These are phyloP conservation scores for Peronosclerospora sorghi DNA, from an alignment of 352 stramenopile species.

Conservation along the genomic window DNA sequence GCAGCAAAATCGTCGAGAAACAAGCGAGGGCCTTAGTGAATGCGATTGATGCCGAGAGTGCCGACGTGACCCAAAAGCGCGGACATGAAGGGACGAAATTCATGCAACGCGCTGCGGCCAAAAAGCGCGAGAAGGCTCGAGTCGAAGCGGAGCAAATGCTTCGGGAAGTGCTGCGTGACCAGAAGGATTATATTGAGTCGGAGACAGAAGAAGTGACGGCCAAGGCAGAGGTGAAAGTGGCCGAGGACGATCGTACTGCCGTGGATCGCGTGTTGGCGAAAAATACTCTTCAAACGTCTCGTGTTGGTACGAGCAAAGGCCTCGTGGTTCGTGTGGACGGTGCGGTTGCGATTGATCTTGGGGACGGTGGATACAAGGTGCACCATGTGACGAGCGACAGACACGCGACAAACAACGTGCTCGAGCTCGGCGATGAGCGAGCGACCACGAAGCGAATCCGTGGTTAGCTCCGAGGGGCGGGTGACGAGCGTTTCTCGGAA, in stretches of 20 bases:
- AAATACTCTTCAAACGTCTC: conserved; percentile 44
- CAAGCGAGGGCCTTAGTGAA: conserved; percentile 63
- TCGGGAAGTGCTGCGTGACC: conserved; percentile 89
- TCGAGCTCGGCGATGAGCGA: conserved; percentile 26
- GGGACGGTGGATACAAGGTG: conserved; percentile 21
- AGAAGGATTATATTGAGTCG: conserved; percentile 65
- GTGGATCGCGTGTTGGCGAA: conserved; percentile 43
- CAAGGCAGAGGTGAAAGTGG: conserved; percentile 37
- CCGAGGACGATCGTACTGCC: conserved; percentile 35
- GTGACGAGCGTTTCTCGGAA: conserved; percentile 62
- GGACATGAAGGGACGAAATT: conserved; percentile 95
- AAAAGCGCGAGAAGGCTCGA: conserved; percentile 87
- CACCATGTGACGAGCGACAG: conserved; percentile 18
- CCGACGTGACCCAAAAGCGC: conserved; percentile 37
- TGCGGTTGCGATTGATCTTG: conserved; percentile 63
- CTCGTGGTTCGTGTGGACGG: conserved; percentile 51
- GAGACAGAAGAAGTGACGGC: too few species aligned
- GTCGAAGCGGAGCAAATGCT: conserved; percentile 90
- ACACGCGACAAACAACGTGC: conserved; percentile 9
- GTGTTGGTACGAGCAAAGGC: conserved; percentile 64
- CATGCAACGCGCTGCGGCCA: conserved; percentile 94
- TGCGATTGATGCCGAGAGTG: conserved; percentile 59
- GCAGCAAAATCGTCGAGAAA: conserved; percentile 53
- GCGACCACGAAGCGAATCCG: conserved; percentile 47
- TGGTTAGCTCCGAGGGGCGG: conserved; percentile 36